Evolutionary conservation across 129 eudicot genomes (phyloP).

Genomic region (Arctium minus): DNA sequence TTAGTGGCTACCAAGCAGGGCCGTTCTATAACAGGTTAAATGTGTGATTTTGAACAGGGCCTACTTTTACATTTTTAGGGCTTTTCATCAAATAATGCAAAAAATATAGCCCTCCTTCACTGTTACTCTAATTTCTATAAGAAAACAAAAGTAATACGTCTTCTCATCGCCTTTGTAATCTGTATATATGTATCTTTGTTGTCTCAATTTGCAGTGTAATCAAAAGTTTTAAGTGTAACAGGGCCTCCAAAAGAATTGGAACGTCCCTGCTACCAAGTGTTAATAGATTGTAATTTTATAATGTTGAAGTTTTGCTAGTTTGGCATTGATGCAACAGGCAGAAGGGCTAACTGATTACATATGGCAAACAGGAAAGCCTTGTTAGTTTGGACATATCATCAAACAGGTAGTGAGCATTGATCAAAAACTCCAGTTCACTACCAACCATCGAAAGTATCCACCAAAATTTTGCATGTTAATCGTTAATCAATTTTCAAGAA

Average conservation of each 20-base stretch:
- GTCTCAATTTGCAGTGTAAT: too few species aligned
- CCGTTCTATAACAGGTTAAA: too few species aligned
- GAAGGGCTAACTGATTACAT: background rate
- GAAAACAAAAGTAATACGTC: too few species aligned
- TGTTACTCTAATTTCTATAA: too few species aligned
- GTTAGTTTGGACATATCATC: slow-evolving; percentile 26
- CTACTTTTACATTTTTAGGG: too few species aligned
- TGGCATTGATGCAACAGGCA: background rate
- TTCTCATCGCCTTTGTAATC: too few species aligned
- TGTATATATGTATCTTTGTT: too few species aligned
- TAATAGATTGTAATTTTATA: background rate
- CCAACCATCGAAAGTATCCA: background rate
- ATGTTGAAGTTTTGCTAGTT: background rate
- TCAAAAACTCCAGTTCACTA: background rate
- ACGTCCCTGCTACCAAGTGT: background rate
- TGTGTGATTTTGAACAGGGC: too few species aligned
- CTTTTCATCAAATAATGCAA: too few species aligned
- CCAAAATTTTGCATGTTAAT: background rate
- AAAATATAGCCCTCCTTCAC: too few species aligned
- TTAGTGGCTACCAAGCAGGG: background rate
- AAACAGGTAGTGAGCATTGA: slow-evolving; percentile 26
- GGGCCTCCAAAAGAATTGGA: too few species aligned
- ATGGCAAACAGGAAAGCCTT: background rate
- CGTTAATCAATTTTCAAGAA: background rate
- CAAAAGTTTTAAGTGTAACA: too few species aligned